phyloP scores from a whole-genome alignment of 2,329 filamentous ascomycete species.

The Fusarium sp. region DNA sequence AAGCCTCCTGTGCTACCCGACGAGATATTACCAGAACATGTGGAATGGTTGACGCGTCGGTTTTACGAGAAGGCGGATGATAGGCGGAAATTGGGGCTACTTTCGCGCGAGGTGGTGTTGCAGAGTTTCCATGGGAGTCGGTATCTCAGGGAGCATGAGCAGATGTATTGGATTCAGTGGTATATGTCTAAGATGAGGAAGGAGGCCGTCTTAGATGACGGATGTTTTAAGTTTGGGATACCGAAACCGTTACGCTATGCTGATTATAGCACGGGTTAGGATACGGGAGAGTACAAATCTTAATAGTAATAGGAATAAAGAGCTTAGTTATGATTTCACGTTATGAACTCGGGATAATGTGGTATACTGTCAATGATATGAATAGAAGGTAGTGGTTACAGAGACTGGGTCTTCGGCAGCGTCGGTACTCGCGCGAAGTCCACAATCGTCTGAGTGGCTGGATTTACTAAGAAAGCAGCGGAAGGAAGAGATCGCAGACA shows the following conservation, averaged over 20 bases:
- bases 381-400: no score
- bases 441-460: no score
- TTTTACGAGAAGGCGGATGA: conserved; percentile 29
- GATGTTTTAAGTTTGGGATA: neutral
- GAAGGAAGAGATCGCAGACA: no score
- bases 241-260: neutral
- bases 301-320: neutral
- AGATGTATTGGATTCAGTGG: conserved; percentile 42
- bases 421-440: no score
- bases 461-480: no score
- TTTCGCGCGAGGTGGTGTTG: conserved; percentile 32
- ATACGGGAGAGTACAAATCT: no score
- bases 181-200: conserved; percentile 15
- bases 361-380: neutral
- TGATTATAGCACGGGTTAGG: neutral
- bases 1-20: conserved; percentile 18
- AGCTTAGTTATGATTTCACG: neutral
- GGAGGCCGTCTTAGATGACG: neutral
- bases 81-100: conserved; percentile 26
- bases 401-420: no score
- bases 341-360: neutral
- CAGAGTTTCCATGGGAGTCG: conserved; percentile 38
- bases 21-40: conserved; percentile 25
- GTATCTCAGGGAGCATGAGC: conserved; percentile 37
- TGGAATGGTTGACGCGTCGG: conserved; percentile 29